Conservation (phyloP, 208 protist species). For the Crithidia sp. region DNA sequence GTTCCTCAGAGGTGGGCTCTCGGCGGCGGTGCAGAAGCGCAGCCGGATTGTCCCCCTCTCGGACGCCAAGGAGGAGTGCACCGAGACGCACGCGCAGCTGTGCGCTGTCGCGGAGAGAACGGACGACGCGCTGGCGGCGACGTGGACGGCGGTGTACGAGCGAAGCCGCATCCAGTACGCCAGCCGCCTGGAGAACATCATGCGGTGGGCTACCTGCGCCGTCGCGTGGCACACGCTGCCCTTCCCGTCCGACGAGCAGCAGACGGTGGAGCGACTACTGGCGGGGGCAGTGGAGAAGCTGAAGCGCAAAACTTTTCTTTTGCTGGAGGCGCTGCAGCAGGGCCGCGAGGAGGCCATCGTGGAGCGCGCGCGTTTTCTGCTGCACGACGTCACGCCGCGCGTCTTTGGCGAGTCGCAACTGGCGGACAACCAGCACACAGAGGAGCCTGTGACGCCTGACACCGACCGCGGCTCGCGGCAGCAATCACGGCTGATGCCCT, state of each 20-base stretch:
- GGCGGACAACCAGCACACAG: slow-evolving; percentile 71
- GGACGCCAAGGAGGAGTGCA: slow-evolving; percentile 32
- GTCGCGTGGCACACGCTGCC: slow-evolving; percentile 50
- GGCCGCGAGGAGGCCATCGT: slow-evolving; percentile 64
- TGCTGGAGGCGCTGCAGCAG: slow-evolving; percentile 86
- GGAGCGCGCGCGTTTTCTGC: slow-evolving; percentile 69
- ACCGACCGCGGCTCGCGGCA: slow-evolving; percentile 31
- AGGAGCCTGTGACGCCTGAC: slow-evolving; percentile 57
- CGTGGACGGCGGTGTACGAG: slow-evolving; percentile 37
- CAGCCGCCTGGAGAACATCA: slow-evolving; percentile 34
- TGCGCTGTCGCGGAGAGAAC: slow-evolving; percentile 29
- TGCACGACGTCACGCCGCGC: slow-evolving; percentile 70
- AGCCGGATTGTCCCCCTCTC: slow-evolving; percentile 8
- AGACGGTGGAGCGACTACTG: slow-evolving; percentile 49
- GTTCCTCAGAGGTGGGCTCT: slow-evolving; percentile 37
- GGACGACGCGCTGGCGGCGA: slow-evolving; percentile 8
- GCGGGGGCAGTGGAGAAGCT: slow-evolving; percentile 55
- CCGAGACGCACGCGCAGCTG: slow-evolving; percentile 30
- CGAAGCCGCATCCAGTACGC: slow-evolving; percentile 42
- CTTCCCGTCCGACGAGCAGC: slow-evolving; percentile 21
- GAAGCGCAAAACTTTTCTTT: slow-evolving; percentile 71
- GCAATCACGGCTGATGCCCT: slow-evolving; percentile 28
- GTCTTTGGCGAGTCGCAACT: slow-evolving; percentile 54
- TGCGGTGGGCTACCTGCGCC: slow-evolving; percentile 51
- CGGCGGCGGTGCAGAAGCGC: slow-evolving; percentile 19